Evolutionary conservation across 2,329 filamentous ascomycete genomes (phyloP), one percentile per base, ranked within the genome.

Genomic region (Cytospora piceae): DNA sequence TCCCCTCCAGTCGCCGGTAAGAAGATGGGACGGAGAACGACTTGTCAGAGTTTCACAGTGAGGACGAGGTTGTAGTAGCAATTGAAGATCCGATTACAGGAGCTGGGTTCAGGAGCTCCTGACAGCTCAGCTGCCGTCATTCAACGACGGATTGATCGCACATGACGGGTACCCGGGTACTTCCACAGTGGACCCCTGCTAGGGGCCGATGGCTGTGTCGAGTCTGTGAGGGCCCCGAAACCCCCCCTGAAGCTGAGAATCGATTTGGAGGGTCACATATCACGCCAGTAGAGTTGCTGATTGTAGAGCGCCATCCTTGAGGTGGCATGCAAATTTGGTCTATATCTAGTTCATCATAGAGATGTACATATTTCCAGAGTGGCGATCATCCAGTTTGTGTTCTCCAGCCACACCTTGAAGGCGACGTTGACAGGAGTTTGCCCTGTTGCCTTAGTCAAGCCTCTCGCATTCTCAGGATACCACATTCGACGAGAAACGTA

Each of bases 81-180:
- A 63, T 54, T 37, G 53, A 39, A 22, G 53, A 63, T 63, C 53
- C 56, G 42, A 63, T 32, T 57, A 49, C n/a, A 17, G 20, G n/a
- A 49, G n/a, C n/a, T 49, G n/a, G 22, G 11, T 49, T 12, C 46
- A 29, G 53, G 60, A 63, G 60, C 60, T 63, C 17, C 39, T 31
- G 52, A 63, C 61, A 63, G 61, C 61, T 63, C 61, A 63, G 61
- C 61, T 63, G 39, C 24, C 53, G 61, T 51, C 53, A 63, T 63
- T 39, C 61, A 63, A 57, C 53, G 39, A 52, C 20, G 46, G 42
- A 37, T 37, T 56, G 52, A 53, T 63, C 51, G 54, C 61, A 37
- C 27, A 31, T 37, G 22, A 52, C 37, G 54, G 61, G 56, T 63
- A 63, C 31, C 37, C 14, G 20, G 53, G 60, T 37, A 58, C 61